These are phyloP conservation scores for Juglanconis juglandina DNA, from an alignment of 2,329 filamentous ascomycete species.

Conservation along the genomic window DNA sequence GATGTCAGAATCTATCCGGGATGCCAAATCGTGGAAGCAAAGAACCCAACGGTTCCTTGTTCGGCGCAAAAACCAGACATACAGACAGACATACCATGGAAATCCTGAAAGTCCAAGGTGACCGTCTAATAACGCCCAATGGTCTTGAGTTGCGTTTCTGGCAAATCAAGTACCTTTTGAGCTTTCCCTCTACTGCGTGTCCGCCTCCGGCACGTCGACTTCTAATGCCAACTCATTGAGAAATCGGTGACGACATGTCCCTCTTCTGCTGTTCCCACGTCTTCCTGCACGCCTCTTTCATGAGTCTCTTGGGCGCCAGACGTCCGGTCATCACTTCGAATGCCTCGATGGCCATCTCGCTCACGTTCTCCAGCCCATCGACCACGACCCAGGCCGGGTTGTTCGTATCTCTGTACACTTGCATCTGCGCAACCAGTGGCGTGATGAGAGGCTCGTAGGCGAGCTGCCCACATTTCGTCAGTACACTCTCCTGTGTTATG, in stretches of 20 bases:
- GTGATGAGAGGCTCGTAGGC: slow-evolving; percentile 70
- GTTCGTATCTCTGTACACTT: slow-evolving; percentile 43
- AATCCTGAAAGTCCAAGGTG: too few relatives aligned
- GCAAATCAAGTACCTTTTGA: too few relatives aligned
- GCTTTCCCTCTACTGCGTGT: too few relatives aligned
- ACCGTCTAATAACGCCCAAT: too few relatives aligned
- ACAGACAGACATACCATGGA: too few relatives aligned
- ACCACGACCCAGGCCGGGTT: slow-evolving; percentile 66
- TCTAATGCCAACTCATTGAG: not conserved
- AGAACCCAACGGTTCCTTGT: too few relatives aligned
- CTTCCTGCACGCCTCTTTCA: slow-evolving; percentile 56
- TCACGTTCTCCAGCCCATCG: slow-evolving; percentile 68
- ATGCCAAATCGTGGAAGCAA: too few relatives aligned
- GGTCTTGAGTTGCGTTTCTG: too few relatives aligned
- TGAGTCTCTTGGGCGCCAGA: slow-evolving; percentile 64
- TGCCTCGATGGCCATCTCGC: slow-evolving; percentile 72
- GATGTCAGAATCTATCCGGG: too few relatives aligned
- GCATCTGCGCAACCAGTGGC: slow-evolving; percentile 65
- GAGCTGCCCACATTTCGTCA: slow-evolving; percentile 33
- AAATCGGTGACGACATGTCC: slow-evolving; percentile 19
- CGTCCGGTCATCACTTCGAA: slow-evolving; percentile 75
- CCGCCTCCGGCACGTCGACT: not conserved
- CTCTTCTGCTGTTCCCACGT: slow-evolving; percentile 38
- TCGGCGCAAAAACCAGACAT: too few relatives aligned
- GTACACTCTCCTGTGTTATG: not conserved